Evolutionary conservation across 2,329 filamentous ascomycete genomes (phyloP).

Genomic region (Penicillium sp.): DNA sequence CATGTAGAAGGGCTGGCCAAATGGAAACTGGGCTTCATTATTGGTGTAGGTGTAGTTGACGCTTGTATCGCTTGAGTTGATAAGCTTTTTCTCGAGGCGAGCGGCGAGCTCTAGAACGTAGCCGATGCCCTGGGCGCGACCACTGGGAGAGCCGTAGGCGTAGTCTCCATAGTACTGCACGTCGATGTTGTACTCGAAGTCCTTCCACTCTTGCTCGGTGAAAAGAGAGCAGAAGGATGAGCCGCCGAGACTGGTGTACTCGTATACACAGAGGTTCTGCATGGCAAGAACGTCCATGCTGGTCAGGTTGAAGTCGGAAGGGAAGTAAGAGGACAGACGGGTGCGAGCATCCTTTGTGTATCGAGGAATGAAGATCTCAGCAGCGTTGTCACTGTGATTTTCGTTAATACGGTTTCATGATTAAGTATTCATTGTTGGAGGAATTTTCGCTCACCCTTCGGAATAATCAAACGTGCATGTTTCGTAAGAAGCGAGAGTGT

Average conservation of each 20-base stretch:
- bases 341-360: conserved; percentile 49
- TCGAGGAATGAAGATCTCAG: conserved; percentile 45
- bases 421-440: not conserved
- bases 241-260: conserved; percentile 51
- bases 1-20: conserved; percentile 52
- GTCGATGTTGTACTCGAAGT: conserved; percentile 56
- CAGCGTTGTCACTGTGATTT: conserved; percentile 24
- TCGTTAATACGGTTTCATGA: not conserved
- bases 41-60: conserved; percentile 52
- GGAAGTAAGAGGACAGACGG: conserved; percentile 50
- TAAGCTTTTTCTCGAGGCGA: conserved; percentile 49
- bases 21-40: conserved; percentile 49
- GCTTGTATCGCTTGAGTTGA: conserved; percentile 50
- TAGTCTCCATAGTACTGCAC: conserved; percentile 52
- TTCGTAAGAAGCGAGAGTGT: conserved; percentile 55
- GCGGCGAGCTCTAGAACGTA: conserved; percentile 55
- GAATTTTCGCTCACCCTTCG: conserved; percentile 18
- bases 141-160: conserved; percentile 50
- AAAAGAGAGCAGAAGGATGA: conserved; percentile 57
- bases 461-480: conserved; percentile 46
- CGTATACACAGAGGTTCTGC: conserved; percentile 57
- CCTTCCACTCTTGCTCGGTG: conserved; percentile 56
- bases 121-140: conserved; percentile 54
- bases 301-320: conserved; percentile 51
- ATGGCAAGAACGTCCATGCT: conserved; percentile 53